phyloP scores from a whole-genome alignment of 371 early-diverging fungal species.

The Mucor ambiguus region DNA sequence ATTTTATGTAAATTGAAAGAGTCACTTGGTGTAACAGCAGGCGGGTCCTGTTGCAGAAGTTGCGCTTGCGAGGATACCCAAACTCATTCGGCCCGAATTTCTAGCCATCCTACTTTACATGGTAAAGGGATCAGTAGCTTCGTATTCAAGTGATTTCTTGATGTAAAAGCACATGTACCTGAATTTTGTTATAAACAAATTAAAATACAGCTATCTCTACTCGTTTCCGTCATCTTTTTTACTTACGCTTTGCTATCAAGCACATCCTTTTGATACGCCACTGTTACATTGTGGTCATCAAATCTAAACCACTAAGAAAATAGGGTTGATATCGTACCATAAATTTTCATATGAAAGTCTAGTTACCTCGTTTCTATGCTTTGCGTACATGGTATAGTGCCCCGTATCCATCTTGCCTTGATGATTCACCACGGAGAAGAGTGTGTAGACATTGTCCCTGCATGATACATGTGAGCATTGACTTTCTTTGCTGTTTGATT shows the following conservation, averaged over 20 bases:
- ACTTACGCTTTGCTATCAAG: conserved; percentile 77
- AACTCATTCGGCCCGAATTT: conserved; percentile 9
- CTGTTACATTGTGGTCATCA: conserved; percentile 85
- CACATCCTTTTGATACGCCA: conserved; percentile 75
- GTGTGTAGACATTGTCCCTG: conserved; percentile 69
- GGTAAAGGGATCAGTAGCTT: conserved; percentile 17
- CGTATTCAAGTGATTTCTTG: conserved; percentile 68
- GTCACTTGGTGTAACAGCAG: conserved; percentile 16
- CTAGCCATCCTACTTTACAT: conserved; percentile 11
- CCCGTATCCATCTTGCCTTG: conserved; percentile 91
- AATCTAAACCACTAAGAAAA: conserved; percentile 83
- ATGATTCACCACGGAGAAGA: conserved; percentile 94
- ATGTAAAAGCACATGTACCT: conserved; percentile 94
- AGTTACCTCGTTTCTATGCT: conserved; percentile 73
- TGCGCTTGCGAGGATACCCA: not conserved
- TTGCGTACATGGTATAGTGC: conserved; percentile 88
- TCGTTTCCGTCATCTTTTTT: not conserved
- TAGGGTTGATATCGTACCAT: not conserved
- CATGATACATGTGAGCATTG: not conserved
- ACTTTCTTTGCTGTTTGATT: not conserved
- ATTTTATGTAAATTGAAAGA: conserved; percentile 6
- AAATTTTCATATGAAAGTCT: not conserved
- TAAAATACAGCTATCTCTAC: not conserved
- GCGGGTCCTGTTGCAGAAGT: conserved; percentile 22
- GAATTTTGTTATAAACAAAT: not conserved